Evolutionary conservation across 306 rosid species (phyloP), one percentile per base, ranked within the genome.

Genomic region (Trichosanthes cucumerina): DNA sequence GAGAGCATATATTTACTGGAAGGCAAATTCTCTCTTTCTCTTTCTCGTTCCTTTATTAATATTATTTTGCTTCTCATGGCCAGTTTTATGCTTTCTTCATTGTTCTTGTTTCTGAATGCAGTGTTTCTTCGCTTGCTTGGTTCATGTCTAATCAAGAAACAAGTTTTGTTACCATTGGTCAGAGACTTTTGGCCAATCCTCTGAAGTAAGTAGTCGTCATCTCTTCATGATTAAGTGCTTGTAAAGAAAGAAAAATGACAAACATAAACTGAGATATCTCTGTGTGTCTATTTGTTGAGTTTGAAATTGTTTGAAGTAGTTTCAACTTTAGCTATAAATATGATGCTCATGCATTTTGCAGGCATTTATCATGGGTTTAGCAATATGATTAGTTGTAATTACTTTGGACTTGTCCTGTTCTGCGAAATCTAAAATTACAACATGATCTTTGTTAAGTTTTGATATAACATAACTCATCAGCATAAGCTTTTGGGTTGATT

Each of bases 101-200:
- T 82, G 71, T 60, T 76, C 84, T 85, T 59, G 68, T 78, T 46
- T 82, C 46, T 81, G 36, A 77, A 53, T 88, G 80, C 90, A 95
- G 98, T 92, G 98, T 95, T 86, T 95, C 98, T 82, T 95, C 98
- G 79, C 97, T 95, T 80, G 98, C 98, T 62, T 95, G 98, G 98
- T 95, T 95, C 93, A 95, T 95, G 98, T 95, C 98, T 83, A 95
- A 95, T 89, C 98, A 95, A 84, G 98, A 95, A 85, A 95, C 97
- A 53, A 92, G 98, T 91, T 95, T 95, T 81, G 98, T 95, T 79
- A 92, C 97, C 39, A 95, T 95, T 84, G 98, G 98, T 76, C 98
- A 95, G 88, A 89, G 98, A 87, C 83, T 95, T 82, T 79, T 95
- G 88, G 98, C 98, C 80, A 91, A 91, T 85, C 98, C 98, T 56